phyloP scores from a whole-genome alignment of 2,329 filamentous ascomycete genomes.

The Colletotrichum spinosum region DNA sequence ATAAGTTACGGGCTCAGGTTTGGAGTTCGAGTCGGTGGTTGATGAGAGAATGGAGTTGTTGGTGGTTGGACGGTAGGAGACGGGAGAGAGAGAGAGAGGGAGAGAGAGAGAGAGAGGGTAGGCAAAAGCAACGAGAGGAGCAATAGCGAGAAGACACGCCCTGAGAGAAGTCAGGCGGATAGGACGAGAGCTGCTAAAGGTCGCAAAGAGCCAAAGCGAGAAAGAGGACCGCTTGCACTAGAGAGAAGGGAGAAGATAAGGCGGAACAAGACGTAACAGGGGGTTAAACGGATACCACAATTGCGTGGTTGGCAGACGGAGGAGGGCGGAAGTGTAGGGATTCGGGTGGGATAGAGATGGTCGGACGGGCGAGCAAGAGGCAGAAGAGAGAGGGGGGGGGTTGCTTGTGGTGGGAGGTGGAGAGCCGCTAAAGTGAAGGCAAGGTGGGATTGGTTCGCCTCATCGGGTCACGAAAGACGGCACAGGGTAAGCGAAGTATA shows the following conservation, averaged over 20 bases:
- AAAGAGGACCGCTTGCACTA: constrained; percentile 22
- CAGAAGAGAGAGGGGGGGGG: constrained; percentile 5
- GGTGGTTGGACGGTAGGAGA: constrained; percentile 23
- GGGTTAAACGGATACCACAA: constrained; percentile 33
- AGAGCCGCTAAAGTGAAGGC: neutral
- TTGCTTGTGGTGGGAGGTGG: constrained; percentile 26
- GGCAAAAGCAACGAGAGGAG: constrained; percentile 26
- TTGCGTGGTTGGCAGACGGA: constrained; percentile 11
- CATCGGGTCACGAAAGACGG: constrained; percentile 24
- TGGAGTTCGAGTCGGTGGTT: neutral
- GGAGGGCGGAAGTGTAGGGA: constrained; percentile 36
- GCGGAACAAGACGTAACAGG: constrained; percentile 35
- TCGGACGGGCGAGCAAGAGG: neutral
- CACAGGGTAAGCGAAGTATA: neutral
- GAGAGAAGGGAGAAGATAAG: constrained; percentile 35
- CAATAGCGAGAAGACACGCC: constrained; percentile 37
- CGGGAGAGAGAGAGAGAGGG: constrained; percentile 24
- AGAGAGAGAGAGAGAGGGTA: constrained; percentile 22
- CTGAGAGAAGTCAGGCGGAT: constrained; percentile 35
- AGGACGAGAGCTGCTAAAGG: constrained; percentile 33
- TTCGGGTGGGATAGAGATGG: constrained; percentile 33
- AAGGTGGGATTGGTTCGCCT: constrained; percentile 21
- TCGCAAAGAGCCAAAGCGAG: constrained; percentile 27
- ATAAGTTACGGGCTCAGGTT: neutral
- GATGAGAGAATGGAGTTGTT: constrained; percentile 13